Conservation (phyloP, 2,329 filamentous ascomycete genomes). For the Nakataea oryzae region DNA sequence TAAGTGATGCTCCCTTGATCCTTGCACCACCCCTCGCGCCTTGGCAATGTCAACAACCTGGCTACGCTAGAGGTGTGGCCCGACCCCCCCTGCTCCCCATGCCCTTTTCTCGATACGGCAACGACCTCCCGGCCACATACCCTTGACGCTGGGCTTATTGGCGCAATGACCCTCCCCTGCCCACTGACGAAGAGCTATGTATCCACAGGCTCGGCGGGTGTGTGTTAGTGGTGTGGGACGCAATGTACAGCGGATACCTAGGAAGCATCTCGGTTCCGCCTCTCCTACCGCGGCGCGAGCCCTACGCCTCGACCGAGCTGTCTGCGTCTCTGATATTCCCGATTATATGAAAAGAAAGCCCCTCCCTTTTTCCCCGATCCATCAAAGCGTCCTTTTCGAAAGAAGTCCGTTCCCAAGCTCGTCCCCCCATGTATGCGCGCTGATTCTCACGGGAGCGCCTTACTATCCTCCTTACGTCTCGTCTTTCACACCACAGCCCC, state of each 20-base stretch:
- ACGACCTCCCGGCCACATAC: not conserved
- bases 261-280: not conserved
- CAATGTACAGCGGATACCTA: not conserved
- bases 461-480: conserved; percentile 6
- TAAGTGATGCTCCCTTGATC: conserved; percentile 5
- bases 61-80: conserved; percentile 14
- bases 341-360: conserved; percentile 13
- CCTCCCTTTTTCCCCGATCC: conserved; percentile 9
- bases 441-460: conserved; percentile 10
- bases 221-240: not conserved
- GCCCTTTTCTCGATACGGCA: conserved; percentile 1
- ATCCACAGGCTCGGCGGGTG: not conserved
- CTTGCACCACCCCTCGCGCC: conserved; percentile 12
- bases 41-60: conserved; percentile 15
- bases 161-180: not conserved
- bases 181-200: conserved; percentile 4
- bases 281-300: conserved; percentile 1
- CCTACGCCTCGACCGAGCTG: not conserved
- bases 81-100: conserved; percentile 4
- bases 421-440: conserved; percentile 6
- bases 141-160: not conserved
- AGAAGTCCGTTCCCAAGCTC: conserved; percentile 5
- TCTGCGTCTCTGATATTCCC: conserved; percentile 1
- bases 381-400: conserved; percentile 8
- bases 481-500: conserved; percentile 6